Base-by-base conservation (phyloP, 2,329 filamentous ascomycete genomes). In the Cyclaneusma minus region DNA sequence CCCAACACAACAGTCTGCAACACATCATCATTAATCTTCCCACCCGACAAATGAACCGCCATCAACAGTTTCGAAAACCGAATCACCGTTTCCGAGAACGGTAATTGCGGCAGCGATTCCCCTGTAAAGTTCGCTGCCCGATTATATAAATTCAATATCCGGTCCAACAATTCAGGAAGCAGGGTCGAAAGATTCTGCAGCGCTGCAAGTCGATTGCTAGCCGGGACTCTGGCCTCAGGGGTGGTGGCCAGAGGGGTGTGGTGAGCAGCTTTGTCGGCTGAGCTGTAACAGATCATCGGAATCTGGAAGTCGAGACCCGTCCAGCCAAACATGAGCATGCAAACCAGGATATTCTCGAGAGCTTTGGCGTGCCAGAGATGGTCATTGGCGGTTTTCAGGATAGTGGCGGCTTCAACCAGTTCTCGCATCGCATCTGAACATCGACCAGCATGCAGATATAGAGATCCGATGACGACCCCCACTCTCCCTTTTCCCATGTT, bases 311-410 rank as follows among this genome's bases (percentile, higher is more conserved):
- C 79, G 41, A 87, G 61, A 4, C 75, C 78, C 18, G 76, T 68
- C 80, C 84, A 93, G 16, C 74, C 79, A 34, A 92, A 70, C 41
- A 95, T 67, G 21, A 95, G 46, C 38, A 95, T 63, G 43, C 78
- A 83, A 14, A 92, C 63, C 24, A 89, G 57, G 33, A 92, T 81
- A 15, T 85, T 72, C 47, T 98, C 91, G 12, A 98, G 60, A 1
- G 83, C 85, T 52, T 95, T 95, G 11, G 81, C 89, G 53, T 94
- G 83, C 87, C 89, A 98, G n/a, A 95, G 50, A 50, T 93, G 82
- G 51, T 98, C 89, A 41, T 83, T 85, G 31, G 80, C 67, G 19
- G 71, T 73, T 40, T 82, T 77, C 10, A 83, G 77, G 39, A 76
- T 70, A 7, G 68, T 67, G 2, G 80, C 84, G 28, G 78, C 82